Base-by-base conservation (phyloP, 176 grass and related monocot genomes). In the Carex myosuroides region DNA sequence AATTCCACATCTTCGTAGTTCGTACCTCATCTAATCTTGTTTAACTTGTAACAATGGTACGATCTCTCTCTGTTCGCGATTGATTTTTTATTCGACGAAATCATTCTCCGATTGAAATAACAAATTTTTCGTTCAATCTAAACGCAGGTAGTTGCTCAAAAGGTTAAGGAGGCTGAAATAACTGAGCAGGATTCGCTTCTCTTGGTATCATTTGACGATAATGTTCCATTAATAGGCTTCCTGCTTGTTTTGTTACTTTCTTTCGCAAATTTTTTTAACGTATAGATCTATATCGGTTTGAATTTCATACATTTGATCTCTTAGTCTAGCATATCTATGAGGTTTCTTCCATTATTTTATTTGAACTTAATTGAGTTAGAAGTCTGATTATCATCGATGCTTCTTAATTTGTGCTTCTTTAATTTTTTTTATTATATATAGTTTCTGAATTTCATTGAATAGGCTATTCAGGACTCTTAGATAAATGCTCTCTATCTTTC, bases 121-220 rank as follows among this genome's bases (percentile, higher is more conserved):
- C 60, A 26, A 91, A 60, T 41, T 60, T 29, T 79, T 60, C 22
- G 78, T 30, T 55, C 30, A 21, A 72, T 77, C 42, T 18, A 55
- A 30, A 52, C 82, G 84, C 89, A 95, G 92, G 92, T 93, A 62
- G 68, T 87, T 56, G 91, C 86, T 61, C 91, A 95, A 69, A 94
- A 86, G 87, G 84, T 87, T 24, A 95, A 98, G 93, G 96, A 95
- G 82, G 93, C 91, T 42, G 91, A 98, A 85, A 90, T 98, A 65
- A 92, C 93, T 68, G 93, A 95, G 91, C 96, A 95, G 93, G 96
- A 98, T 64, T 98, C 96, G 57, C 86, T 93, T 80, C 93, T 98
- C 57, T 85, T 98, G 69, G 96, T 98, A 86, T 85, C 64, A 39
- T 70, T 85, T 69, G 64, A 30, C 64, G 53, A 79, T 89, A 54